Percentiles rank a stretch among this genome's conserved stretches.
phyloP scores from a whole-genome alignment of 1,284 basidiomycete genomes.

The Marasmius tenuissimus region DNA sequence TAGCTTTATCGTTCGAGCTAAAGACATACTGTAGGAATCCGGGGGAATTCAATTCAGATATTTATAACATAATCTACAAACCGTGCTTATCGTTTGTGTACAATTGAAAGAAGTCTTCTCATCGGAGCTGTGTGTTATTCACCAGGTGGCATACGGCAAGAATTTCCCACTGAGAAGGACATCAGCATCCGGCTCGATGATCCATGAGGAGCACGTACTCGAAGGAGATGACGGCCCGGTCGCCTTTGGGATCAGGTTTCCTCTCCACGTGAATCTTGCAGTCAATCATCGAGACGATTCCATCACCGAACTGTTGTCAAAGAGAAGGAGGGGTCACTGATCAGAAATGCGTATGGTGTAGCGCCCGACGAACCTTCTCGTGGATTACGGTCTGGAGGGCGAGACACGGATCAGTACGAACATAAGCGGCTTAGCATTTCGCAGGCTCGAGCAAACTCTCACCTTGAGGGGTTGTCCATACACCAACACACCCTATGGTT shows the following conservation, averaged over 20 bases:
- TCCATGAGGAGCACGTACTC: slow-evolving; percentile 54
- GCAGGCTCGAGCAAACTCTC: slow-evolving; percentile 12
- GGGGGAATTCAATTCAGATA: too few species aligned
- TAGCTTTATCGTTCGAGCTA: too few species aligned
- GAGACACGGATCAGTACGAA: background rate
- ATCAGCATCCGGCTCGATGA: background rate
- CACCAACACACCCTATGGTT: slow-evolving; percentile 68
- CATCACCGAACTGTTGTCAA: slow-evolving; percentile 74
- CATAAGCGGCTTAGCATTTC: background rate
- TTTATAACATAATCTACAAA: too few species aligned
- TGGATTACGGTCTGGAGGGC: slow-evolving; percentile 68
- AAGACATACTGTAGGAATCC: too few species aligned
- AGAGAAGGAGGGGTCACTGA: background rate
- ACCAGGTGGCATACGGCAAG: slow-evolving; percentile 12
- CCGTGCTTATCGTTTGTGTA: too few species aligned
- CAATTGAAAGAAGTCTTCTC: too few species aligned
- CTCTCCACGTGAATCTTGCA: slow-evolving; percentile 73
- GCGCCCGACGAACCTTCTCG: slow-evolving; percentile 61
- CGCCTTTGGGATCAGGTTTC: slow-evolving; percentile 81
- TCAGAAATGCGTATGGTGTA: background rate
- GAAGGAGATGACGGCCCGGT: slow-evolving; percentile 80
- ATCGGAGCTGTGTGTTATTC: background rate
- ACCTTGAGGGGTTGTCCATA: slow-evolving; percentile 83
- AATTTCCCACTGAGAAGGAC: slow-evolving; percentile 11
- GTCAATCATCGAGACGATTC: slow-evolving; percentile 91